Percentiles rank a stretch among this genome's conserved stretches.
phyloP scores from a whole-genome alignment of 345 rosid species.

The Hibiscus tridactylites region DNA sequence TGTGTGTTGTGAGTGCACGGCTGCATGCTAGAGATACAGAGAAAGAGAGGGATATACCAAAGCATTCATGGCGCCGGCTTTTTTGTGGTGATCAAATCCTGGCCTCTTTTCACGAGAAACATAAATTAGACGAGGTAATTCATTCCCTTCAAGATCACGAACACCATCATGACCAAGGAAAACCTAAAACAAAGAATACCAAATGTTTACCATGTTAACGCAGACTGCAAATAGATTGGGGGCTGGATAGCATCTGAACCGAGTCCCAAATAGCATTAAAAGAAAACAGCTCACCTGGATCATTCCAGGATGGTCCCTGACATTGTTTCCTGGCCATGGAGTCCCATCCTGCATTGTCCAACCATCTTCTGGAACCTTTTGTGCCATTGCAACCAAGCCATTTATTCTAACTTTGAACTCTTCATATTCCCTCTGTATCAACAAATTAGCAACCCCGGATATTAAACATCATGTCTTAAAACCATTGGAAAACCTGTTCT shows the following conservation, averaged over 20 bases:
- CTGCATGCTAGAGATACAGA: neutral
- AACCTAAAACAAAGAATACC: constrained; percentile 33
- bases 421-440: constrained; percentile 73
- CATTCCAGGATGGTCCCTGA: constrained; percentile 95
- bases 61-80: constrained; percentile 94
- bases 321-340: constrained; percentile 91
- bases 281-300: constrained; percentile 54
- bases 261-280: neutral
- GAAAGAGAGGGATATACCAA: constrained; percentile 35
- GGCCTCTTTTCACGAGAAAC: constrained; percentile 96
- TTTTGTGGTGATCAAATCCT: constrained; percentile 85
- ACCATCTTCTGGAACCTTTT: constrained; percentile 92
- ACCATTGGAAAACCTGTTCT: constrained; percentile 4
- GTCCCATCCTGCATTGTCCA: constrained; percentile 98
- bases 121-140: constrained; percentile 68
- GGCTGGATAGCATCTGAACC: neutral
- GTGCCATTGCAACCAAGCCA: constrained; percentile 69
- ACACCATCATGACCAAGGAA: constrained; percentile 76
- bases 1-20: neutral
- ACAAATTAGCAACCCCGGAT: constrained; percentile 4
- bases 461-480: neutral
- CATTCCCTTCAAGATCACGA: constrained; percentile 61
- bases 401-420: constrained; percentile 79
- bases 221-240: neutral
- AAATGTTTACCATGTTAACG: neutral